These are phyloP conservation scores for Penicillium macrosclerotiorum DNA, from an alignment of 495 filamentous ascomycete species.

Conservation along the genomic window DNA sequence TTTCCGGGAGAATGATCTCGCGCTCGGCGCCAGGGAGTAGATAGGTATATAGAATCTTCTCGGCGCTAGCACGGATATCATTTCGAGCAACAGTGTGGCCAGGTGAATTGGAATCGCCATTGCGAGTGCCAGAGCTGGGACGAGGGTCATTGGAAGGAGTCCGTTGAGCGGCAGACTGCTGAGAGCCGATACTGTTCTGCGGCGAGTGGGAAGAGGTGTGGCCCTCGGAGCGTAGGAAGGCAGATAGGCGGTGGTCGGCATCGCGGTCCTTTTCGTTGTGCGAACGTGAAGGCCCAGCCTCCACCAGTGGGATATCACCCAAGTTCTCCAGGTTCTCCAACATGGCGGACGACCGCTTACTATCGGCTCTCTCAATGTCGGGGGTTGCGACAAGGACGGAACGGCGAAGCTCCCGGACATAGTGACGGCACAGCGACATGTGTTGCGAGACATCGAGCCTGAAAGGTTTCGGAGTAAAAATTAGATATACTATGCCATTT, in stretches of 20 bases:
- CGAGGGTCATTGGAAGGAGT: conserved; percentile 54
- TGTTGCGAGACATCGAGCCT: conserved; percentile 99
- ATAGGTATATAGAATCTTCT: conserved; percentile 97
- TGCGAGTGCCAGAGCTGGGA: conserved; percentile 59
- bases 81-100: conserved; percentile 78
- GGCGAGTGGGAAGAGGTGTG: conserved; percentile 60
- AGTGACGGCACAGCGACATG: conserved; percentile 96
- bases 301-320: conserved; percentile 51
- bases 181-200: conserved; percentile 61
- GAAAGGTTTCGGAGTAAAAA: neutral
- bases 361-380: conserved; percentile 76
- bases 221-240: conserved; percentile 76
- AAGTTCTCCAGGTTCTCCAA: conserved; percentile 71
- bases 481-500: neutral
- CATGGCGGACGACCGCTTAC: conserved; percentile 77
- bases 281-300: conserved; percentile 44
- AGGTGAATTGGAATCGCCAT: conserved; percentile 66
- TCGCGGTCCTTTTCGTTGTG: conserved; percentile 53
- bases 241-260: conserved; percentile 83
- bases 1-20: conserved; percentile 88
- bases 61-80: conserved; percentile 88
- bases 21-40: conserved; percentile 88
- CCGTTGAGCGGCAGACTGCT: conserved; percentile 41
- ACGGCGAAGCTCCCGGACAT: conserved; percentile 89
- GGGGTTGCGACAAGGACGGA: conserved; percentile 92